Conservation (phyloP, 129 eudicot species). For the Rutidosis leptorrhynchoides region DNA sequence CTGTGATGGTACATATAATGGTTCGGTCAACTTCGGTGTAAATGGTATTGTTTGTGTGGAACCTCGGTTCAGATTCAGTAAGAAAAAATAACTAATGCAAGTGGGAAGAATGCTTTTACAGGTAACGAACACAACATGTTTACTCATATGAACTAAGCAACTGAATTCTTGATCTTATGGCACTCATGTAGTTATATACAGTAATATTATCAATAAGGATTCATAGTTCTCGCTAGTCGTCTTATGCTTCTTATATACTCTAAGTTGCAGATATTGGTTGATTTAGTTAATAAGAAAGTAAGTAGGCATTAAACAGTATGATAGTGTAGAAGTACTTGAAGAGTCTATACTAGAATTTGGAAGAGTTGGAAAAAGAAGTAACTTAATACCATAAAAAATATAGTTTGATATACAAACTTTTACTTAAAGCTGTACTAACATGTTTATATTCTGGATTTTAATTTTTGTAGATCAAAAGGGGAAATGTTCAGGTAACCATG, state of each 20-base stretch:
- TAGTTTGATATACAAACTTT: neutral
- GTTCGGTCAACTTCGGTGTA: too few species aligned
- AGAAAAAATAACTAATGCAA: slow-evolving; percentile 32
- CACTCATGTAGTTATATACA: neutral
- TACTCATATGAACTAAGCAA: neutral
- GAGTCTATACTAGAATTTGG: neutral
- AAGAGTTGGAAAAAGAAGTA: neutral
- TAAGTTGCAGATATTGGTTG: neutral
- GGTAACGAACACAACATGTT: slow-evolving; percentile 21
- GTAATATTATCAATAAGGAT: neutral
- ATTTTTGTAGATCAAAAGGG: slow-evolving; percentile 66
- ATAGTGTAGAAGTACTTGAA: neutral
- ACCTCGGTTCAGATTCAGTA: slow-evolving; percentile 14
- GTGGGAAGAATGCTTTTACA: slow-evolving; percentile 69
- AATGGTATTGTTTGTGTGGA: too few species aligned
- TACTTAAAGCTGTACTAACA: slow-evolving; percentile 17
- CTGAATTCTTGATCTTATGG: neutral
- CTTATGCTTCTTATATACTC: neutral
- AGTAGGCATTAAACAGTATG: neutral
- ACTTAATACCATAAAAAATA: neutral
- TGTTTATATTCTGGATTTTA: slow-evolving; percentile 8
- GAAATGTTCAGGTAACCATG: slow-evolving; percentile 55
- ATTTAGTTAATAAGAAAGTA: neutral
- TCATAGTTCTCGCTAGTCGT: neutral
- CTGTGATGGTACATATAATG: too few species aligned